A percentile compares a stretch with the other conserved stretches of the same genome.
These are phyloP conservation scores for Syzygium syzygioides DNA, from an alignment of 441 rosid species.

Conservation along the genomic window DNA sequence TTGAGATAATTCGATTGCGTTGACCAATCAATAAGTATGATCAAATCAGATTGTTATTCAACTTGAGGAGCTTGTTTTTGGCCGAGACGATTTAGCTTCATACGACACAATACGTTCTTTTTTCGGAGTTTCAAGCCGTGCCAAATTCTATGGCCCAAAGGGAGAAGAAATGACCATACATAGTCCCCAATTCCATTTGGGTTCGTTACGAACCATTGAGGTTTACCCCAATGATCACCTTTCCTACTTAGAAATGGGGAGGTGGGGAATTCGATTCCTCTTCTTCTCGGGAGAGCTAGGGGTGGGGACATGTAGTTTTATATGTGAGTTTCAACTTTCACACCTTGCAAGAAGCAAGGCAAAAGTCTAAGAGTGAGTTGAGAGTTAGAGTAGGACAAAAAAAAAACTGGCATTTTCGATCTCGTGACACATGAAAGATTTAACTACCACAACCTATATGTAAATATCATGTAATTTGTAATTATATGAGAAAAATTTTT, in stretches of 20 bases:
- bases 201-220: background rate
- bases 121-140: background rate
- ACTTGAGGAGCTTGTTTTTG: background rate
- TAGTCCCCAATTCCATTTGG: background rate
- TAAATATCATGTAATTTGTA: background rate
- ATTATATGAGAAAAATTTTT: background rate
- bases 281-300: too few relatives aligned
- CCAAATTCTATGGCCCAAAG: background rate
- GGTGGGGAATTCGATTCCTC: too few relatives aligned
- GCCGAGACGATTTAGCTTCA: background rate
- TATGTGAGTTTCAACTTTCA: too few relatives aligned
- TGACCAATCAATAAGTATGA: background rate
- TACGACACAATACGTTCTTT: background rate
- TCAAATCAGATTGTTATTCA: background rate
- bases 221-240: too few relatives aligned
- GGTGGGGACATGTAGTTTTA: too few relatives aligned
- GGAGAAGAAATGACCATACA: rapidly evolving
- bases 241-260: too few relatives aligned
- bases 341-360: too few relatives aligned
- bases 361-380: too few relatives aligned
- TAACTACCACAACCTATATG: background rate
- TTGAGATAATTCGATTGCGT: rapidly evolving
- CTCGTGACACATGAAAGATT: background rate
- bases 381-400: too few relatives aligned
- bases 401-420: background rate